Conservation (phyloP, 2,329 filamentous ascomycete genomes). For the Lasiodiplodia hormozganensis region DNA sequence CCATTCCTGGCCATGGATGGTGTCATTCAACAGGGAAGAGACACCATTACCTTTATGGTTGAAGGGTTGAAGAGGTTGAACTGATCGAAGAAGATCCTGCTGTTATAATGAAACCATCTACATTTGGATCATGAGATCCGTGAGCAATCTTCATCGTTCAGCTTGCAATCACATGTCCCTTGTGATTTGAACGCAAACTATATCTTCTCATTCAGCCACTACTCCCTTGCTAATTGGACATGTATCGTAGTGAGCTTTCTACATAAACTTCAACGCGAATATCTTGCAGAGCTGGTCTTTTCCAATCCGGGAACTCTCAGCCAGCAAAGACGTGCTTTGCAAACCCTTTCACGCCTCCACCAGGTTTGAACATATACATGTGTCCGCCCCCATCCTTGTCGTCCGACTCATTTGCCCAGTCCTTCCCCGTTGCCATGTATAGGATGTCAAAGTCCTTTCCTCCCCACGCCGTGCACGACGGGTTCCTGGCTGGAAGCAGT, state of each 20-base stretch:
- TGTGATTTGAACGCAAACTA: too few species aligned
- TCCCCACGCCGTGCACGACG: slow-evolving; percentile 1
- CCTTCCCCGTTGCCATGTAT: background rate
- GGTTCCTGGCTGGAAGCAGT: background rate
- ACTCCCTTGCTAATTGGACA: too few species aligned
- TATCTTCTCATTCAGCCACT: too few species aligned
- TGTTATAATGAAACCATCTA: background rate
- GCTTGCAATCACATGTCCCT: too few species aligned
- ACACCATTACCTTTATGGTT: slow-evolving; percentile 16
- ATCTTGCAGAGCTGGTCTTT: too few species aligned
- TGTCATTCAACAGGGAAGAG: slow-evolving; percentile 25
- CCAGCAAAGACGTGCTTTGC: background rate
- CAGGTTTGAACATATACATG: background rate
- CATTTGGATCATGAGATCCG: too few species aligned
- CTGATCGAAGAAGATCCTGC: background rate
- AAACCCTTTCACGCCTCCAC: slow-evolving; percentile 7
- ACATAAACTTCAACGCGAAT: too few species aligned
- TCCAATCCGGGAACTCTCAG: background rate
- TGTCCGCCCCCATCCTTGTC: background rate
- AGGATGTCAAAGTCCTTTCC: slow-evolving; percentile 1
- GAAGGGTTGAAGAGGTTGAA: slow-evolving; percentile 21
- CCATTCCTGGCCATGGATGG: slow-evolving; percentile 25
- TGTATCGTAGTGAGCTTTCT: too few species aligned
- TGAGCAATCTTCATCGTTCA: too few species aligned
- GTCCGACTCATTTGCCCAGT: background rate